These are phyloP conservation scores for Aspergillus hancockii DNA, from an alignment of 495 filamentous ascomycete species.

Conservation along the genomic window DNA sequence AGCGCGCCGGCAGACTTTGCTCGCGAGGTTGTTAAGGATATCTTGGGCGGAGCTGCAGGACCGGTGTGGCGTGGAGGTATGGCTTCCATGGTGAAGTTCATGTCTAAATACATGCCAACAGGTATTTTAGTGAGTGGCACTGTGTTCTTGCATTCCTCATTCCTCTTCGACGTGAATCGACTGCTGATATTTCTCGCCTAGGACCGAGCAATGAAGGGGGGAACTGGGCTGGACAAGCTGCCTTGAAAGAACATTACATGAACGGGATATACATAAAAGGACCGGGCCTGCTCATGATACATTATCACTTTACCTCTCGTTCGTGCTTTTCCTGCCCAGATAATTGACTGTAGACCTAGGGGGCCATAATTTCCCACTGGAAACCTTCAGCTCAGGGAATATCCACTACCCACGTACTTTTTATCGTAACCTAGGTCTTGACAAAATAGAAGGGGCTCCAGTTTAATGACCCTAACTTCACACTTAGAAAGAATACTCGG, in stretches of 20 bases:
- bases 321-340: no score
- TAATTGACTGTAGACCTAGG: no score
- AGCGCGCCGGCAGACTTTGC: slow-evolving; percentile 5
- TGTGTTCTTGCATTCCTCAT: neutral
- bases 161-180: neutral
- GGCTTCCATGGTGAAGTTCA: slow-evolving; percentile 1
- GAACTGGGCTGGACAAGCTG: neutral
- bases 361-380: no score
- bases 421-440: no score
- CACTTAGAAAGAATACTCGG: no score
- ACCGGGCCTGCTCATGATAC: no score
- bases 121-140: neutral
- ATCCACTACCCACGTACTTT: no score
- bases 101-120: neutral
- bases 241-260: neutral
- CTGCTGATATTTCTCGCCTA: neutral
- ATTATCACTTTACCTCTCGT: no score
- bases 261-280: no score
- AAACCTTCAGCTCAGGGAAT: no score
- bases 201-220: neutral
- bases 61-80: slow-evolving; percentile 8
- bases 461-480: no score
- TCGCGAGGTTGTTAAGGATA: slow-evolving; percentile 12
- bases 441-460: no score
- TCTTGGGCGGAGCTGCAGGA: slow-evolving; percentile 9